Evolutionary conservation across 2,329 filamentous ascomycete genomes (phyloP).

Genomic region (Pseudogymnoascus sp.): DNA sequence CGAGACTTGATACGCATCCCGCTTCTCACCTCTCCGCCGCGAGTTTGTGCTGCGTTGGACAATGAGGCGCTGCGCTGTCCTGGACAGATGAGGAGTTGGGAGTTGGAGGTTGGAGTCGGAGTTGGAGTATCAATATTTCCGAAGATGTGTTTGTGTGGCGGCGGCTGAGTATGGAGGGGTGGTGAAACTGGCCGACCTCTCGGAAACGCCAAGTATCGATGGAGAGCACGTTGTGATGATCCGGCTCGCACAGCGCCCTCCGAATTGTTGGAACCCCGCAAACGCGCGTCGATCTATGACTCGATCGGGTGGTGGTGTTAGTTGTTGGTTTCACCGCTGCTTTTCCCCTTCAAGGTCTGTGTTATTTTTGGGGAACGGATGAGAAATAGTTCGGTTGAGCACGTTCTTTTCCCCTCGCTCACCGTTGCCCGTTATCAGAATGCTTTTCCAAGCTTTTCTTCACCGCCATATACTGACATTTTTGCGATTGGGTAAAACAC

Average conservation of each 20-base stretch:
- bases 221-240: conserved; percentile 1
- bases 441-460: not conserved
- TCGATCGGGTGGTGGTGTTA: not conserved
- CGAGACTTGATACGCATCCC: not conserved
- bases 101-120: not conserved
- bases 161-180: not conserved
- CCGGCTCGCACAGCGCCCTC: not conserved
- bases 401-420: not conserved
- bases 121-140: not conserved
- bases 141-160: not conserved
- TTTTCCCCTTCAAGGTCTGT: not conserved
- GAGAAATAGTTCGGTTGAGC: not conserved
- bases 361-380: not conserved
- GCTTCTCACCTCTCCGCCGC: not conserved
- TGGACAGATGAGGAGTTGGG: not conserved
- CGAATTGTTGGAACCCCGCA: conserved; percentile 1
- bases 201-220: not conserved
- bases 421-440: not conserved
- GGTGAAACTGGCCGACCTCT: not conserved
- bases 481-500: not conserved
- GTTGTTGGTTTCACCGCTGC: conserved; percentile 1
- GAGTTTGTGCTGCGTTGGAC: not conserved
- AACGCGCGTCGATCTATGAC: not conserved
- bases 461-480: not conserved
- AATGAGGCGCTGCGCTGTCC: not conserved